These are phyloP conservation scores for Diaporthe sp. DNA, from an alignment of 2,329 filamentous ascomycete genomes.

Conservation along the genomic window DNA sequence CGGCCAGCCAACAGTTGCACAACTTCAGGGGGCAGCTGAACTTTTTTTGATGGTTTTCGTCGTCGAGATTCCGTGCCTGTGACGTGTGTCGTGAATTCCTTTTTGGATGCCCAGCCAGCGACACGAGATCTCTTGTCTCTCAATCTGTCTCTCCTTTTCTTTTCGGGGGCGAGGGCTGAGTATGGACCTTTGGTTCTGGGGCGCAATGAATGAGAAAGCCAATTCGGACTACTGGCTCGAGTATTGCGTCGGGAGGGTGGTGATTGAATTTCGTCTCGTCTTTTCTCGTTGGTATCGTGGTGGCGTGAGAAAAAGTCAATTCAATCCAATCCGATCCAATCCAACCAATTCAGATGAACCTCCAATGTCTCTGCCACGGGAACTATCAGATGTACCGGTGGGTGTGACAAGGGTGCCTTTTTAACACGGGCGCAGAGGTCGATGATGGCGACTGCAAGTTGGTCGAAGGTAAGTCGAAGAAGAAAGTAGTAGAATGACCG, in stretches of 20 bases:
- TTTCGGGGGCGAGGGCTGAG: too few relatives aligned
- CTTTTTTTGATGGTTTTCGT: not conserved
- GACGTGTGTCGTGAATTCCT: not conserved
- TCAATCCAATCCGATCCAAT: not conserved
- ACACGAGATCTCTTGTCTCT: not conserved
- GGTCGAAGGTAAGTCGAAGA: not conserved
- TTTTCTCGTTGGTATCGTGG: conserved; percentile 26
- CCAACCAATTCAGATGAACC: not conserved
- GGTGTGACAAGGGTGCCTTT: not conserved
- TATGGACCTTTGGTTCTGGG: not conserved
- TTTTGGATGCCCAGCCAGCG: not conserved
- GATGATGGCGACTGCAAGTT: not conserved
- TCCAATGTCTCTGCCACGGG: not conserved
- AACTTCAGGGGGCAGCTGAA: conserved; percentile 11
- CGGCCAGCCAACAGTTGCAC: conserved; percentile 13
- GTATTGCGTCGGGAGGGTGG: not conserved
- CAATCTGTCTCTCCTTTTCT: not conserved
- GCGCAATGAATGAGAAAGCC: not conserved
- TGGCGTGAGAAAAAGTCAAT: conserved; percentile 11
- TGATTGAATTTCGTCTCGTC: conserved; percentile 23
- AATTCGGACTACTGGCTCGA: not conserved
- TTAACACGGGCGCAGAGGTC: not conserved
- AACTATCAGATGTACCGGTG: not conserved
- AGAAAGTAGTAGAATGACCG: not conserved
- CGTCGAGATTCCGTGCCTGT: not conserved